phyloP scores from a whole-genome alignment of 192 early-diverging fungal genomes.

The Linnemannia exigua region DNA sequence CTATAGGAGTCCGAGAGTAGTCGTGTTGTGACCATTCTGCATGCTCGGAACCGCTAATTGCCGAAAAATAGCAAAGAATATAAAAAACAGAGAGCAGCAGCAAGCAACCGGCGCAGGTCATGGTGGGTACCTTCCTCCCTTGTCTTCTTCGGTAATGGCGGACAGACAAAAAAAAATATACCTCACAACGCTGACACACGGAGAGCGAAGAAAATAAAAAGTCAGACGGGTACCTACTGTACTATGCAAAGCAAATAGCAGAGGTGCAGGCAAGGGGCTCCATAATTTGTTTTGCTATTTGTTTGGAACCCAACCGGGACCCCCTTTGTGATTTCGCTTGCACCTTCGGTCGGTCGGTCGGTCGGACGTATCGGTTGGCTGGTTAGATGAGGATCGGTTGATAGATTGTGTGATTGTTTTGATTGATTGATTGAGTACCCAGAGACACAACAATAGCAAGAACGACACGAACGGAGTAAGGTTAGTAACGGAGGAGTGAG shows the following conservation, averaged over 20 bases:
- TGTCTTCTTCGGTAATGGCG: background rate
- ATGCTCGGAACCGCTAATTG: background rate
- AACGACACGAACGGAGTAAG: background rate
- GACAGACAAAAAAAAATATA: conserved; percentile 8
- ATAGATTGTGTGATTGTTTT: background rate
- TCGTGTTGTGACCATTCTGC: background rate
- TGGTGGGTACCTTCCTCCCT: too few species aligned
- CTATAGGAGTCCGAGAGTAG: background rate
- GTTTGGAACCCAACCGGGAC: conserved; percentile 7
- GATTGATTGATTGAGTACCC: background rate
- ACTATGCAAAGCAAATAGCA: background rate
- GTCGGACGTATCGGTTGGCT: background rate
- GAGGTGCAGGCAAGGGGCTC: background rate
- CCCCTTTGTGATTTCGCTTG: background rate
- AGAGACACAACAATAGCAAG: background rate
- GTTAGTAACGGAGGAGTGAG: background rate
- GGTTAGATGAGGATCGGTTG: too few species aligned
- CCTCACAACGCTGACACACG: too few species aligned
- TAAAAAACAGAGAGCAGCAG: background rate
- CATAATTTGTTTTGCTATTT: background rate
- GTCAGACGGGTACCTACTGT: background rate
- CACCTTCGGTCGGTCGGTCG: background rate
- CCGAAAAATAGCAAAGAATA: background rate
- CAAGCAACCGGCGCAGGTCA: too few species aligned
- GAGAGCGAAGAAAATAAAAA: background rate